phyloP scores from a whole-genome alignment of 1,284 basidiomycete genomes.

The Puccinia triticina region DNA sequence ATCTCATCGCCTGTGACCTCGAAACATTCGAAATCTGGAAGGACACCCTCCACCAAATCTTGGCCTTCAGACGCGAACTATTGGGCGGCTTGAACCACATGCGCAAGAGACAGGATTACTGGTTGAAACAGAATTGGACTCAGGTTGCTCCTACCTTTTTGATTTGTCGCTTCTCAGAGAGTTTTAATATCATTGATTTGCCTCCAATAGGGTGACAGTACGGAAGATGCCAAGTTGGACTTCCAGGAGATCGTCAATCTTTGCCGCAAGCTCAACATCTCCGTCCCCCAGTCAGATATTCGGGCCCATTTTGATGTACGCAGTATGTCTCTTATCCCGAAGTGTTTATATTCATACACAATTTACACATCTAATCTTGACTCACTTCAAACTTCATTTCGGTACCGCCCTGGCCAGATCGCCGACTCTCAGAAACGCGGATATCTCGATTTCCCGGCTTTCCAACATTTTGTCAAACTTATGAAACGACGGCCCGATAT shows the following conservation, averaged over 20 bases:
- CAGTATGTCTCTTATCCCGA: not conserved
- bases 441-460: constrained; percentile 79
- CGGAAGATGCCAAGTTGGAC: constrained; percentile 68
- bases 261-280: constrained; percentile 75
- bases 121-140: constrained; percentile 57
- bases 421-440: constrained; percentile 71
- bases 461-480: constrained; percentile 80
- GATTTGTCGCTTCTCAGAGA: constrained; percentile 1
- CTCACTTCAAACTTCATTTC: not conserved
- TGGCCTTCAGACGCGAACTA: constrained; percentile 55
- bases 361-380: not conserved
- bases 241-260: constrained; percentile 76
- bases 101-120: constrained; percentile 67
- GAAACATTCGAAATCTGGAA: constrained; percentile 69
- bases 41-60: constrained; percentile 62
- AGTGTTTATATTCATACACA: not conserved
- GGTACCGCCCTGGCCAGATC: constrained; percentile 60
- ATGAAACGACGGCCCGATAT: constrained; percentile 82
- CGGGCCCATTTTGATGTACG: constrained; percentile 70
- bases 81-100: constrained; percentile 48
- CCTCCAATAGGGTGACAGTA: constrained; percentile 52
- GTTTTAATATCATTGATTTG: constrained; percentile 34
- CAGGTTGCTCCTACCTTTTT: constrained; percentile 50
- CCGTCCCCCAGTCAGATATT: constrained; percentile 69
- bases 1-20: constrained; percentile 76